Evolutionary conservation across 2,329 filamentous ascomycete species (phyloP).

Genomic region (Beauveria varroae): DNA sequence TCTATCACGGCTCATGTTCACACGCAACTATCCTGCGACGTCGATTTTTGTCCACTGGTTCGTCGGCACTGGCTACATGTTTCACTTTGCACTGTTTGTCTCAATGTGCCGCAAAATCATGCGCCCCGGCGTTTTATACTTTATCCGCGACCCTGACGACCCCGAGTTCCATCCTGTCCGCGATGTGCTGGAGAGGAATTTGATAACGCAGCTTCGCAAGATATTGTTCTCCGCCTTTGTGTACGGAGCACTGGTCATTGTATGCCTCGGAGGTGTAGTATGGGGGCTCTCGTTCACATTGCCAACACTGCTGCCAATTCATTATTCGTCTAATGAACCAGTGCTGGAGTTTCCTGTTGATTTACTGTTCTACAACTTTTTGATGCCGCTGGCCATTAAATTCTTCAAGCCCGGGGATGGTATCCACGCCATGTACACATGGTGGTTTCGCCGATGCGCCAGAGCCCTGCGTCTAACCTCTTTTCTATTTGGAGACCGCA

Average conservation of each 20-base stretch:
- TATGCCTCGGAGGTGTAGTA: constrained; percentile 91
- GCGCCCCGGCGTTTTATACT: constrained; percentile 90
- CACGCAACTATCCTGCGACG: constrained; percentile 70
- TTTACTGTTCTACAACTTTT: constrained; percentile 91
- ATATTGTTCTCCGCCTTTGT: constrained; percentile 94
- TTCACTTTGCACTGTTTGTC: constrained; percentile 96
- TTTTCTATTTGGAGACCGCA: constrained; percentile 85
- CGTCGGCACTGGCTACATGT: constrained; percentile 98
- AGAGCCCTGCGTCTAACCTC: constrained; percentile 73
- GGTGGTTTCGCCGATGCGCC: constrained; percentile 93
- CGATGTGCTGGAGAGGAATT: constrained; percentile 87
- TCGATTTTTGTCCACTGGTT: constrained; percentile 99
- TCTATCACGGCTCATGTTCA: constrained; percentile 70
- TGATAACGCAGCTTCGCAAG: constrained; percentile 88
- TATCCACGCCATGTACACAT: constrained; percentile 78
- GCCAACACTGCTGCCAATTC: constrained; percentile 72
- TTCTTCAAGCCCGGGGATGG: constrained; percentile 80
- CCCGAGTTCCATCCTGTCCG: constrained; percentile 97
- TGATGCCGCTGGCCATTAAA: constrained; percentile 80
- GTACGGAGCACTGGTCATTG: constrained; percentile 84
- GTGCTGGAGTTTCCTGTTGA: constrained; percentile 93
- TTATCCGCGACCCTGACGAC: constrained; percentile 96
- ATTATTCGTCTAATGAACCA: constrained; percentile 88
- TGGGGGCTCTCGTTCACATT: constrained; percentile 73
- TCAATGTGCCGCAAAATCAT: constrained; percentile 99